Evolutionary conservation across 164 flowering plant genomes (phyloP), one percentile per base, ranked within the genome.

Genomic region (Vitis labrusca): DNA sequence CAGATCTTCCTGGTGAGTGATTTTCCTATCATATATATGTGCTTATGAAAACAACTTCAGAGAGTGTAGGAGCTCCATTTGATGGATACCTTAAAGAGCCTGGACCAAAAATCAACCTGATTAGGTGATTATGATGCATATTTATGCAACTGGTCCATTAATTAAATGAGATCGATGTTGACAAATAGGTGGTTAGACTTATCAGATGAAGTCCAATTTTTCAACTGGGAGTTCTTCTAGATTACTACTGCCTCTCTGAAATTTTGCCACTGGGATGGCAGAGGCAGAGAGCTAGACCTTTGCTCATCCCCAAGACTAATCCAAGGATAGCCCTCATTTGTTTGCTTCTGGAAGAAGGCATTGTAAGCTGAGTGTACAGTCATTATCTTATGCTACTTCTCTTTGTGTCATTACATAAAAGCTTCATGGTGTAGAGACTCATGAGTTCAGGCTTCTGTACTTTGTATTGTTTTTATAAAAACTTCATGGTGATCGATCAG

Each of bases 1-100:
- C 75, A 48, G 86, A 83, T 54, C 47, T 81, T 12, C 78, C 80
- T 48, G 96, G 91, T 88, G 68, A 84, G 84, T 73, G 17, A 29
- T 74, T 63, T 61, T 60, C 37, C 23, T 30, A 23, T 54, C 29
- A 30, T 69, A 48, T 27, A 23, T 6, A 6, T 37, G 44, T 37
- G 44, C 44, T 2, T 37, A 37, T 37, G 44, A 37, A 37, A 37
- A 37, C 44, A 37, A 37, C 44, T 47, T 15, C 14, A 27, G n/a
- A 16, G 14, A 44, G 65, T 7, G n/a, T 8, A 44, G 10, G 37
- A n/a, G 12, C 27, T 10, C 23, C 27, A 32, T 62, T 44, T 47
- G 51, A 16, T 59, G 32, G 44, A 37, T 59, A 59, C 29, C 56
- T 53, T 7, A 13, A n/a, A 17, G 17, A 53, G 56, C 14, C 56